Evolutionary conservation across 306 rosid genomes (phyloP), one percentile per base, ranked within the genome.

Genomic region (Begonia loranthoides): DNA sequence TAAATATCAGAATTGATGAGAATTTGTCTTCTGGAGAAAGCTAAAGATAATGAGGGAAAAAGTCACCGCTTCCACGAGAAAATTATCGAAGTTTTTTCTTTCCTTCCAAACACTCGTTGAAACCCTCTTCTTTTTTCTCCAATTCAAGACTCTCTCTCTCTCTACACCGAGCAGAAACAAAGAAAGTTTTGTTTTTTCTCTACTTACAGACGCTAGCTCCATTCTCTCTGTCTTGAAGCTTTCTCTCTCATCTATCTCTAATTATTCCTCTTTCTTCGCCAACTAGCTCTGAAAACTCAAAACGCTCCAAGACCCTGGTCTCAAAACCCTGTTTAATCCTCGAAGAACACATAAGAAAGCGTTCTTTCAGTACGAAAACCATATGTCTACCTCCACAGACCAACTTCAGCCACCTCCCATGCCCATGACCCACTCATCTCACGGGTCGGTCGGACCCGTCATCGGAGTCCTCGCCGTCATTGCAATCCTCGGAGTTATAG

Each of bases 381-480:
- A 5, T 28, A 75, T 81, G 90, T 78, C 95, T 45, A 51, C 64
- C n/a, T 69, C 77, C 21, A 33, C 71, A 51, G 72, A 48, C 16
- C 71, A 72, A 41, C 70, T 63, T 54, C 81, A 55, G 63, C 74
- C 76, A 24, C 79, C 87, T 0, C 68, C 78, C 34, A 14, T 51
- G 57, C 47, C 65, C 13, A 57, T 68, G 63, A 67, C 76, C 56
- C 87, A 72, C 44, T 61, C 80, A 40, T 75, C 58, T 55, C 73
- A 78, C 57, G 87, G 87, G 22, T 76, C 94, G 16, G 67, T 87
- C 3, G 94, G 85, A 39, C 79, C 96, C 53, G 78, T 83, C 9
- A 70, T 87, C 34, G 96, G 65, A 0, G 81, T 87, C 12, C 75
- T 87, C 1, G 87, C 85, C 0, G 71, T 87, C 21, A 78, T 87